Percentiles rank a stretch among this genome's conserved stretches.
Conservation (phyloP, 1,139 yeast species). For the Zhuliangozyma parablackwelliae region DNA sequence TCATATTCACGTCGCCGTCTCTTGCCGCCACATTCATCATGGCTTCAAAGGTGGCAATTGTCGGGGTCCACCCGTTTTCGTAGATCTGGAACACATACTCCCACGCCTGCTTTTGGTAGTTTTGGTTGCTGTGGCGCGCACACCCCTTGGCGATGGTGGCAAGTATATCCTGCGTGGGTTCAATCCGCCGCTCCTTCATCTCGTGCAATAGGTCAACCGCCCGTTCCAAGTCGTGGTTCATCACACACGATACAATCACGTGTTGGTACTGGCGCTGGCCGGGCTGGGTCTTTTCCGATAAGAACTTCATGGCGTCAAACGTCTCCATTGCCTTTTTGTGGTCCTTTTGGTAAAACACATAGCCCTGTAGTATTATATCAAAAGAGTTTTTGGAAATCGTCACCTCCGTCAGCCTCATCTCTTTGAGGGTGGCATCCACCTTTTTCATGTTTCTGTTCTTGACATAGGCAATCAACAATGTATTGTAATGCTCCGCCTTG, state of each 20-base stretch:
- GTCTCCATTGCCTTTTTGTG: slow-evolving; percentile 63
- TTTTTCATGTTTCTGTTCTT: slow-evolving; percentile 26
- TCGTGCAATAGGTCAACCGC: slow-evolving; percentile 77
- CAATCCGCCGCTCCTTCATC: slow-evolving; percentile 38
- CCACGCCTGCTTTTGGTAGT: slow-evolving; percentile 60
- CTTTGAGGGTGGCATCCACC: slow-evolving; percentile 34
- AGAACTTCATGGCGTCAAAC: slow-evolving; percentile 83
- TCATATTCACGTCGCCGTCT: slow-evolving; percentile 73
- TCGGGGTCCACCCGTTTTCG: slow-evolving; percentile 46
- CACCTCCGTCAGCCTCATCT: slow-evolving; percentile 48
- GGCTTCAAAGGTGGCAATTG: slow-evolving; percentile 53
- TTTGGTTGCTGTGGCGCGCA: slow-evolving; percentile 23
- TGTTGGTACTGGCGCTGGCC: slow-evolving; percentile 64
- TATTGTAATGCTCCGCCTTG: slow-evolving; percentile 16
- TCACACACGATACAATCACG: slow-evolving; percentile 62
- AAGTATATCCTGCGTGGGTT: slow-evolving; percentile 44
- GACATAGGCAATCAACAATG: slow-evolving; percentile 40
- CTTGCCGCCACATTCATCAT: slow-evolving; percentile 71
- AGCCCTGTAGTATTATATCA: slow-evolving; percentile 62
- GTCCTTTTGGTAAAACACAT: slow-evolving; percentile 50
- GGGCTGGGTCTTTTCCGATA: slow-evolving; percentile 63
- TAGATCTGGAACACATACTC: slow-evolving; percentile 66
- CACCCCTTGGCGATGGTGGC: slow-evolving; percentile 74
- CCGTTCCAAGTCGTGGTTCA: slow-evolving; percentile 59
- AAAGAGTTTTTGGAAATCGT: slow-evolving; percentile 57